phyloP scores from a whole-genome alignment of 306 rosid species.

The Vigna nakashimae region DNA sequence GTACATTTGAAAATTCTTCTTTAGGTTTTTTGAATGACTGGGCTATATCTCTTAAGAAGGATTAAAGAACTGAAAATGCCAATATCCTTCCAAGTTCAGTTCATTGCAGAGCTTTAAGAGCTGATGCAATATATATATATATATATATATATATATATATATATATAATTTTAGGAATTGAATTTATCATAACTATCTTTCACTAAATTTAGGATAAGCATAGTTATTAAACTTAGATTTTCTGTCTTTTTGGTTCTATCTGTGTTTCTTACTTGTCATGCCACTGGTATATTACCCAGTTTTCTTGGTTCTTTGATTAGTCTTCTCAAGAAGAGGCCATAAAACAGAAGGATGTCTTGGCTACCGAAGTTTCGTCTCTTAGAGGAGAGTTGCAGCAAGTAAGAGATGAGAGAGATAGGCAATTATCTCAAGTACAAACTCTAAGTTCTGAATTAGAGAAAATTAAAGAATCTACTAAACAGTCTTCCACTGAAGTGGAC shows the following conservation, averaged over 20 bases:
- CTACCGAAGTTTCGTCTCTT: constrained; percentile 72
- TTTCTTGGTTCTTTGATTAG: constrained; percentile 58
- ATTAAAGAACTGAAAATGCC: background rate
- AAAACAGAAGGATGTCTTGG: constrained; percentile 83
- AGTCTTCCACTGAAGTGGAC: constrained; percentile 66
- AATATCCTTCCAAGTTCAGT: background rate
- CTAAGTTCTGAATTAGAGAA: constrained; percentile 62
- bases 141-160: background rate
- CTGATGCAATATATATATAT: background rate
- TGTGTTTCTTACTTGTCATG: constrained; percentile 7
- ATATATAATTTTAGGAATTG: constrained; percentile 13
- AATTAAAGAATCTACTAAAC: constrained; percentile 66
- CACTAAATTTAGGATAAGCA: constrained; percentile 3
- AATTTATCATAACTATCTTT: background rate
- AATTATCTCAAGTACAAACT: constrained; percentile 63
- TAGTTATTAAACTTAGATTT: constrained; percentile 13
- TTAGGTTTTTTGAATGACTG: background rate
- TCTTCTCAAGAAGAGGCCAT: constrained; percentile 93
- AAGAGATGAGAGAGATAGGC: constrained; percentile 83
- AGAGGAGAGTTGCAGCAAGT: constrained; percentile 84
- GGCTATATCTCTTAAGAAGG: background rate
- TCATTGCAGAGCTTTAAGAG: background rate
- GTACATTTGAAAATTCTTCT: background rate
- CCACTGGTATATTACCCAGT: constrained; percentile 42
- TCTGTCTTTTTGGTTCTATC: constrained; percentile 20